Percentiles rank a stretch among this genome's conserved stretches.
Conservation (phyloP, 129 eudicot species). For the Lactuca sativa region DNA sequence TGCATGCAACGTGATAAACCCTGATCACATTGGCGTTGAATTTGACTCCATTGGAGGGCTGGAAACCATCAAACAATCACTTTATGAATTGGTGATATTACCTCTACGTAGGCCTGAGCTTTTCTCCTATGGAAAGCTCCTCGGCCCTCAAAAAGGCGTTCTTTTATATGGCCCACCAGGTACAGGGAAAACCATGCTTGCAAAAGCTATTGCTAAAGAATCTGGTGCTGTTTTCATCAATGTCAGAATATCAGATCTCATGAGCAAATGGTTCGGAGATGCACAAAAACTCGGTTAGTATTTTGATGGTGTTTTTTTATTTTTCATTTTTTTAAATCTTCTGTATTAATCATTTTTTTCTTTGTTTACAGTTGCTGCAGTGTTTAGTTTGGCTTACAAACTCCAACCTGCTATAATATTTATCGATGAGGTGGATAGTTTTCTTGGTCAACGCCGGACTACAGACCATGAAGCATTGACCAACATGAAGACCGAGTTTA, state of each 20-base stretch:
- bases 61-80: conserved; percentile 69
- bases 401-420: conserved; percentile 95
- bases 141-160: conserved; percentile 88
- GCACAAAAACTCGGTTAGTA: conserved; percentile 81
- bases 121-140: conserved; percentile 82
- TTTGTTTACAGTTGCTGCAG: conserved; percentile 74
- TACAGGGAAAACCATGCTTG: conserved; percentile 96
- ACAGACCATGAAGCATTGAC: conserved; percentile 84
- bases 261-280: conserved; percentile 99
- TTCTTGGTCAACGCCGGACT: conserved; percentile 81
- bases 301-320: too few relatives aligned
- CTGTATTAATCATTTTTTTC: neutral
- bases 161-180: conserved; percentile 93
- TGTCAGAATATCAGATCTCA: conserved; percentile 76
- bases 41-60: conserved; percentile 84
- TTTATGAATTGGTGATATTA: conserved; percentile 72
- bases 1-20: conserved; percentile 86
- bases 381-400: conserved; percentile 83
- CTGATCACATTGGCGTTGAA: conserved; percentile 77
- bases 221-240: conserved; percentile 93
- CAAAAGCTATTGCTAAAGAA: conserved; percentile 94
- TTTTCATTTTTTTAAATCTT: neutral
- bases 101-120: conserved; percentile 85
- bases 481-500: conserved; percentile 92
- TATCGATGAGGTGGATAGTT: conserved; percentile 94